A percentile compares a stretch with the other conserved stretches of the same genome.
phyloP scores from a whole-genome alignment of 345 rosid species.

The Bretschneidera sinensis region DNA sequence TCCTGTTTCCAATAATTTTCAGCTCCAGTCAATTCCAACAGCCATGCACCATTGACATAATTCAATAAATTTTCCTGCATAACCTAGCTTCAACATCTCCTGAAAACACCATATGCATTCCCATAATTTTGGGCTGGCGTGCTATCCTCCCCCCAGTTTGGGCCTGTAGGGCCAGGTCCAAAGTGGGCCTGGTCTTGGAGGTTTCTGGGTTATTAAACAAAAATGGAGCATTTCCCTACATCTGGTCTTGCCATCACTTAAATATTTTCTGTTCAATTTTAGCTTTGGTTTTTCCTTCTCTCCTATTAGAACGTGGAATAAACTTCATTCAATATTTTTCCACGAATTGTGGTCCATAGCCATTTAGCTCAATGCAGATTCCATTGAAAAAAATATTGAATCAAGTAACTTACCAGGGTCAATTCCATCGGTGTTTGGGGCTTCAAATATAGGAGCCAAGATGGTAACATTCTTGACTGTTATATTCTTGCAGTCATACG shows the following conservation, averaged over 20 bases:
- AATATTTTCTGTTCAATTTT: background rate
- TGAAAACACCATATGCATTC: background rate
- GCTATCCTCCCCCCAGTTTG: no score
- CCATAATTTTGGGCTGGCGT: no score
- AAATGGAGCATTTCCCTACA: background rate
- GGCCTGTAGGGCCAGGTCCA: no score
- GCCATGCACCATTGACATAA: background rate
- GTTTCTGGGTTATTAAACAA: no score
- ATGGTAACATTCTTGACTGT: constrained; percentile 71
- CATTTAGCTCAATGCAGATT: background rate
- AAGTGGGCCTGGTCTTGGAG: no score
- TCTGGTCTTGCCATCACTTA: background rate
- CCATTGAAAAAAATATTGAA: background rate
- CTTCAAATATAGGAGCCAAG: constrained; percentile 70
- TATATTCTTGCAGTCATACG: constrained; percentile 93
- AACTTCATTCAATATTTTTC: background rate
- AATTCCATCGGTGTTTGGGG: constrained; percentile 97
- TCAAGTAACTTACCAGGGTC: constrained; percentile 68
- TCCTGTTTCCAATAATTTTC: background rate
- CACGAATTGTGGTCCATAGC: background rate
- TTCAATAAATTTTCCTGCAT: no score
- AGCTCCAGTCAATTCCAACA: background rate
- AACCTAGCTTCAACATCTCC: background rate
- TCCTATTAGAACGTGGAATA: background rate
- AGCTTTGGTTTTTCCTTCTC: background rate